These are phyloP conservation scores for Neurospora sp. DNA, from an alignment of 495 filamentous ascomycete genomes.

Conservation along the genomic window DNA sequence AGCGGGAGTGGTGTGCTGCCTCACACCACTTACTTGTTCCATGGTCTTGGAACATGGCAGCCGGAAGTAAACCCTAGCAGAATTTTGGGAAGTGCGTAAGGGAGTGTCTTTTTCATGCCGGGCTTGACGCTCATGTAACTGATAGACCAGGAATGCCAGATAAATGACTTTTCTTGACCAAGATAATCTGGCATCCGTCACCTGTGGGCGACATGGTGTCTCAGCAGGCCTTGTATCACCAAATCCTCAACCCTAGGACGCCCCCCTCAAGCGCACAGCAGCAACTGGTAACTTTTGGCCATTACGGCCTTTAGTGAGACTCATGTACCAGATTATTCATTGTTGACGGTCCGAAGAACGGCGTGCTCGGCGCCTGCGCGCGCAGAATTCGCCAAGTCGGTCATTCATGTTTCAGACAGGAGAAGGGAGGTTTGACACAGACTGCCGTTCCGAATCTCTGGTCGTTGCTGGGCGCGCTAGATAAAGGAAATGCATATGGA, in stretches of 20 bases:
- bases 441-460: neutral
- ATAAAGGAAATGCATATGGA: neutral
- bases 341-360: neutral
- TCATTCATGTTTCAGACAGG: neutral
- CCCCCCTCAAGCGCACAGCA: neutral
- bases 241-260: neutral
- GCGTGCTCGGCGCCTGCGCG: neutral
- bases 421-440: neutral
- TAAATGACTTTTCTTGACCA: conserved; percentile 3
- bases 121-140: neutral
- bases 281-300: neutral
- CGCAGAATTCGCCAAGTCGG: neutral
- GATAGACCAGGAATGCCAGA: conserved; percentile 1
- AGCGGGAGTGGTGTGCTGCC: neutral
- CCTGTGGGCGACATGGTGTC: conserved; percentile 17
- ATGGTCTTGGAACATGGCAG: neutral
- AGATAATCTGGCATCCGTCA: conserved; percentile 5
- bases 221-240: conserved; percentile 10
- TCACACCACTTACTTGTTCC: neutral
- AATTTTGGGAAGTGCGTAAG: neutral
- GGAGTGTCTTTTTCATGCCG: neutral
- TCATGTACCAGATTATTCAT: neutral
- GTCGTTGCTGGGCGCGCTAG: neutral
- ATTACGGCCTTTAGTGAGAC: conserved; percentile 1
- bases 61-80: neutral